Percentiles rank a stretch among this genome's conserved stretches.
Conservation (phyloP, 116 monocot genomes). For the Phalaenopsis hybrid region DNA sequence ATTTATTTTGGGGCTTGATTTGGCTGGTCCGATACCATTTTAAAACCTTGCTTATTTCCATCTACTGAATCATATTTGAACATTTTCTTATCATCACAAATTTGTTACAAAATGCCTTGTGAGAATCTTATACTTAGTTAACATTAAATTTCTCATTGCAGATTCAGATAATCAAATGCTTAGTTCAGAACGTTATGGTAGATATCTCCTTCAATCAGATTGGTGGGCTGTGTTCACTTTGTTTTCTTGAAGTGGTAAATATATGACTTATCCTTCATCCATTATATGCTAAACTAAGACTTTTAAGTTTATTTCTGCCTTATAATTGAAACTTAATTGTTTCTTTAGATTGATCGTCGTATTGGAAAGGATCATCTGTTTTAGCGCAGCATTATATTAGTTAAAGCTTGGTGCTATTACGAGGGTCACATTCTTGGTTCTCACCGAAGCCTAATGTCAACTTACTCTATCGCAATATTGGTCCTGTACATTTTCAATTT, state of each 20-base stretch:
- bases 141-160: constrained; percentile 13
- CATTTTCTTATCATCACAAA: neutral
- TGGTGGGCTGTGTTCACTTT: constrained; percentile 51
- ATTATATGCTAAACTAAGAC: neutral
- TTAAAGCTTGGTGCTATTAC: constrained; percentile 78
- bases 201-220: constrained; percentile 63
- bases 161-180: constrained; percentile 54
- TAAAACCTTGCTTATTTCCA: neutral
- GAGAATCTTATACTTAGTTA: neutral
- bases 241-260: constrained; percentile 46
- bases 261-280: neutral
- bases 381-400: constrained; percentile 63
- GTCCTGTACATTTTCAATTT: constrained; percentile 60
- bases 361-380: constrained; percentile 67
- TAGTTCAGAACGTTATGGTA: constrained; percentile 49
- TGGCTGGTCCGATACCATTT: neutral
- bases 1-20: neutral
- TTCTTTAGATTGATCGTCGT: constrained; percentile 38
- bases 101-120: neutral
- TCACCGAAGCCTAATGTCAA: constrained; percentile 63
- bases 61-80: neutral
- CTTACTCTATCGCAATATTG: constrained; percentile 62
- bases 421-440: constrained; percentile 74
- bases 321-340: neutral
- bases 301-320: neutral